phyloP scores from a whole-genome alignment of 2,329 filamentous ascomycete genomes.

The Aureobasidium sp. region DNA sequence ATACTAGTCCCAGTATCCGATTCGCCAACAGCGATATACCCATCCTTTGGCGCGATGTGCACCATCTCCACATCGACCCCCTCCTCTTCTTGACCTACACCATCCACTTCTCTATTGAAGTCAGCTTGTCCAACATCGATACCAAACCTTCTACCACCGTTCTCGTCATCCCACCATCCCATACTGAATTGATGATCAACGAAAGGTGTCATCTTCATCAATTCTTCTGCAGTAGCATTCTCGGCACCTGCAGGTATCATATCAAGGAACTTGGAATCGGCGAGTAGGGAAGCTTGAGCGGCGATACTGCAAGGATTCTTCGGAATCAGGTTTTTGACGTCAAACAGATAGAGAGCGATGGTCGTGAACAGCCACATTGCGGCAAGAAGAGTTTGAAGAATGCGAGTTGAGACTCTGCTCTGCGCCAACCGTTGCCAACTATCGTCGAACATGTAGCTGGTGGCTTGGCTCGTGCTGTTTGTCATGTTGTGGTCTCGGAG shows the following conservation, averaged over 20 bases:
- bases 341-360: not conserved
- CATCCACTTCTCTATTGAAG: not conserved
- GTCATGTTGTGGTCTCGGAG: not conserved
- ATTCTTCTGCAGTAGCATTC: constrained; percentile 18
- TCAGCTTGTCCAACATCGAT: constrained; percentile 22
- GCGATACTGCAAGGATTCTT: constrained; percentile 28
- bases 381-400: not conserved
- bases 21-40: too few relatives aligned
- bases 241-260: constrained; percentile 23
- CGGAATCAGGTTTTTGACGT: not conserved
- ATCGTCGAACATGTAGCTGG: not conserved
- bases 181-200: constrained; percentile 21
- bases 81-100: not conserved
- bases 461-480: not conserved
- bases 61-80: too few relatives aligned
- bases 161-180: constrained; percentile 18
- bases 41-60: too few relatives aligned
- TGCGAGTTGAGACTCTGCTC: not conserved
- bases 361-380: not conserved
- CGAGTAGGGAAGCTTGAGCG: constrained; percentile 29
- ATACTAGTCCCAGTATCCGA: too few relatives aligned
- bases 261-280: constrained; percentile 26
- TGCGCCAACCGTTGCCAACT: not conserved
- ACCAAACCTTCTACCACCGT: constrained; percentile 10
- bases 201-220: constrained; percentile 20